These are phyloP conservation scores for Metschnikowia continentalis DNA, from an alignment of 805 yeast species.

Conservation along the genomic window DNA sequence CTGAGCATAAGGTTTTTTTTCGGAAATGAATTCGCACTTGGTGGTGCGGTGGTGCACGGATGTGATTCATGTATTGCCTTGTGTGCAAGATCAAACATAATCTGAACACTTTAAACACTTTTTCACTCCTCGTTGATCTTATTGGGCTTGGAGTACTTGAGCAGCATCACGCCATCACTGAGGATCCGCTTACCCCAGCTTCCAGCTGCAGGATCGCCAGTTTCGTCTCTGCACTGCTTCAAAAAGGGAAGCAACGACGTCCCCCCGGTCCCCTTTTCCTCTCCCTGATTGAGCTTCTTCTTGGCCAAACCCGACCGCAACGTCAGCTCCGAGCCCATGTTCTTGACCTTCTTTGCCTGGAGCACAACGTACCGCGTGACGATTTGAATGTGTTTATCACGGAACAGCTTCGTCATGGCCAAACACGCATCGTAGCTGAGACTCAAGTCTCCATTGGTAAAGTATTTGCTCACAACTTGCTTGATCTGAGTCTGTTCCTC, in stretches of 20 bases:
- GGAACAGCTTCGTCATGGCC: constrained; percentile 80
- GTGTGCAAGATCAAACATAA: neutral
- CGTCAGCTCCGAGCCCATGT: constrained; percentile 54
- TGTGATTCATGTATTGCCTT: neutral
- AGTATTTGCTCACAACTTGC: constrained; percentile 52
- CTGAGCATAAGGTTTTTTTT: constrained; percentile 15
- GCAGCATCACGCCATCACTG: constrained; percentile 49
- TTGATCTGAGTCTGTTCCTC: constrained; percentile 56
- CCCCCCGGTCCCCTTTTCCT: constrained; percentile 88
- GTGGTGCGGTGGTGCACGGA: constrained; percentile 9
- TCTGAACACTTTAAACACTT: neutral
- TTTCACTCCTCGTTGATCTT: constrained; percentile 37
- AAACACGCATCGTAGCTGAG: constrained; percentile 83
- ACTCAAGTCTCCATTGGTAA: constrained; percentile 50
- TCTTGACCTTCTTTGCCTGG: constrained; percentile 60
- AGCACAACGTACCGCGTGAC: constrained; percentile 82
- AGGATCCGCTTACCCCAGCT: constrained; percentile 79
- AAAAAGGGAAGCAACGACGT: constrained; percentile 86
- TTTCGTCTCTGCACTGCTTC: constrained; percentile 94
- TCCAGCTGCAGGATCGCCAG: constrained; percentile 91
- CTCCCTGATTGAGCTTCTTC: constrained; percentile 43
- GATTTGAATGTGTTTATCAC: constrained; percentile 91
- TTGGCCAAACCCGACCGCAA: constrained; percentile 65
- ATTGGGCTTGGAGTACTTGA: constrained; percentile 37
- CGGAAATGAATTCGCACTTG: neutral